Conservation (phyloP, 768 basidiomycete genomes). For the Gyrodon lividus region DNA sequence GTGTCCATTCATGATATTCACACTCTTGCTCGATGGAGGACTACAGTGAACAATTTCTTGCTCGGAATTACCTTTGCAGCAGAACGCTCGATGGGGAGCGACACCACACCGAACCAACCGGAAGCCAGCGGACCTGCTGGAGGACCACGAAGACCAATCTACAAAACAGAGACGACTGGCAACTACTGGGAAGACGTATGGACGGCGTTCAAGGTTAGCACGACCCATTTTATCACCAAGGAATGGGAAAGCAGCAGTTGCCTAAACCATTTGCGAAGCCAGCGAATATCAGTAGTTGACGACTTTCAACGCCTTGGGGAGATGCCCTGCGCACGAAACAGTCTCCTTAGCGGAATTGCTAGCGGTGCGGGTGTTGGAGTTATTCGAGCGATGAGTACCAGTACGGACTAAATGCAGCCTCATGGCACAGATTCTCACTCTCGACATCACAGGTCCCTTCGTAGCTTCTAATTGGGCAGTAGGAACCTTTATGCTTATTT, state of each 20-base stretch:
- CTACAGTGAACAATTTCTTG: too few relatives aligned
- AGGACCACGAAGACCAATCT: constrained; percentile 20
- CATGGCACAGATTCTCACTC: constrained; percentile 6
- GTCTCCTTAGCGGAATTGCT: constrained; percentile 75
- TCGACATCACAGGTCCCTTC: constrained; percentile 42
- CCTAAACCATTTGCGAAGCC: constrained; percentile 31
- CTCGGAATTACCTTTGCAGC: too few relatives aligned
- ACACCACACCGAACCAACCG: constrained; percentile 1
- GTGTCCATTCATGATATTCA: too few relatives aligned
- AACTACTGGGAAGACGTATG: constrained; percentile 32
- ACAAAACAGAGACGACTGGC: constrained; percentile 32
- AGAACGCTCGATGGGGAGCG: constrained; percentile 10
- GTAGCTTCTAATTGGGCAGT: constrained; percentile 79
- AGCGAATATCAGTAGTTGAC: constrained; percentile 47
- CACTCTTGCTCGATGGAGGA: too few relatives aligned
- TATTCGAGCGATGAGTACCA: constrained; percentile 62
- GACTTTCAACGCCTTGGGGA: constrained; percentile 64
- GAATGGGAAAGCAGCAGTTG: not conserved
- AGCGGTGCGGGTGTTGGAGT: constrained; percentile 76
- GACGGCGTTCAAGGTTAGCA: constrained; percentile 32
- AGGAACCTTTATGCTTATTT: constrained; percentile 67
- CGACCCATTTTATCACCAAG: not conserved
- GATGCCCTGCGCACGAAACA: constrained; percentile 75
- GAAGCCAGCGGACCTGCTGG: constrained; percentile 8
- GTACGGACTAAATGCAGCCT: constrained; percentile 41